Evolutionary conservation across 352 stramenopile genomes (phyloP).

Genomic region (Globisporangium orthogonon): DNA sequence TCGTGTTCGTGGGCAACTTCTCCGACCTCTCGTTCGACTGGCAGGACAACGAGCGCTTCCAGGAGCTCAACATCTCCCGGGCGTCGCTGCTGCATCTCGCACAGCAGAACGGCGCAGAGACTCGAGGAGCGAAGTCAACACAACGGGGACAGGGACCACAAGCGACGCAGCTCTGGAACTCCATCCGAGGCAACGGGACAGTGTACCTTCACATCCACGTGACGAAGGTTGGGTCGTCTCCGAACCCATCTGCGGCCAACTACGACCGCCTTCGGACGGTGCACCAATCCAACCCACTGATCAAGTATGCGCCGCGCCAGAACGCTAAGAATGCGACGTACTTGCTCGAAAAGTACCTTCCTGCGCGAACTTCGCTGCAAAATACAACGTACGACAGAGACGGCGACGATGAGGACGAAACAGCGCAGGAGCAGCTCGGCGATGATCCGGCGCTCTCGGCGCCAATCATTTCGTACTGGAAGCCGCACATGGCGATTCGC

Average conservation of each 20-base stretch:
- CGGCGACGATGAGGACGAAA: conserved; percentile 3
- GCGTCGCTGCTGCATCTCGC: conserved; percentile 15
- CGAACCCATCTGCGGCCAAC: conserved; percentile 27
- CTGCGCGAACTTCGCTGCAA: conserved; percentile 5
- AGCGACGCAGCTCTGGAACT: conserved; percentile 23
- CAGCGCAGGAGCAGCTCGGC: neutral
- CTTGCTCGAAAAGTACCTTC: conserved; percentile 30
- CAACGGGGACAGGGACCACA: neutral
- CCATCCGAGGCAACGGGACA: conserved; percentile 41
- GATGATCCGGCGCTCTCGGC: conserved; percentile 24
- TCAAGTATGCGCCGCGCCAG: conserved; percentile 41
- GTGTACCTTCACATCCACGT: conserved; percentile 74
- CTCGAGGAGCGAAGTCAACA: neutral
- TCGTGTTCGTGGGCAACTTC: conserved; percentile 44
- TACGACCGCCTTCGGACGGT: conserved; percentile 58
- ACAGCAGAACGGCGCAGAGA: neutral
- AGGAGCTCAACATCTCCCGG: conserved; percentile 47
- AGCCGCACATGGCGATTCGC: conserved; percentile 59
- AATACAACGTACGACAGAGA: conserved; percentile 1
- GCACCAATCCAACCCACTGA: conserved; percentile 55
- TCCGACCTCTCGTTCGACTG: conserved; percentile 59
- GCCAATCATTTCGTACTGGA: conserved; percentile 65
- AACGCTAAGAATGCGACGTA: conserved; percentile 65
- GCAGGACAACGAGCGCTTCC: conserved; percentile 45
- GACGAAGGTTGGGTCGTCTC: conserved; percentile 40